Evolutionary conservation across 768 basidiomycete species (phyloP), one percentile per base, ranked within the genome.

Genomic region (Tricholoma sp.): DNA sequence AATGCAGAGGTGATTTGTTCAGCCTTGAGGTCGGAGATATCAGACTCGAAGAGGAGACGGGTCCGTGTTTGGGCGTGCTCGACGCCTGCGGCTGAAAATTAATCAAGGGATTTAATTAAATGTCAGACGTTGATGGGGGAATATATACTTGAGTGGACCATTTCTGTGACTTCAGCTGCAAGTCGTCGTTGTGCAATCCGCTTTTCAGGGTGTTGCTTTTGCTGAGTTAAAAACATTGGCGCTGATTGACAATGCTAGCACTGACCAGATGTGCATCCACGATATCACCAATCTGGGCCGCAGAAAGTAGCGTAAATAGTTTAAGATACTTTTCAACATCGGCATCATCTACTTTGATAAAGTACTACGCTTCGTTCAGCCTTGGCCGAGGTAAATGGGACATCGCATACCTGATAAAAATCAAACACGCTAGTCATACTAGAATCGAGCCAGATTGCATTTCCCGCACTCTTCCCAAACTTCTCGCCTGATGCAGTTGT

Each of bases 401-500:
- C 31, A 18, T 27, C 31, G 65, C 71, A 24, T 56, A 89, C 96
- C 77, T 99, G 97, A 66, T 98, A 98, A 65, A 99, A 94, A 61
- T 98, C 95, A 63, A 91, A 91, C 18, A 89, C 80, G 61, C 89
- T 91, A 2, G 96, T 98, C 66, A 90, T 69, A 11, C 72, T 66
- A 24, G 81, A 74, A 67, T 97, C 86, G 35, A 99, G 74, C 91
- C 96, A 98, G 1, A 99, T 74, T 1, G 96, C 96, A 64, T 98
- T 98, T 3, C 96, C 95, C 0, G 91, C 89, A 63, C 91, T 94
- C 78, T 99, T 99, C 6, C 96, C 97, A 70, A 98, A 96, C 75
- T 99, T 99, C 66, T 91, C 89, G 0, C 97, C 97, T 1, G 80
- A 80, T 0, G 90, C 79, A 0, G 92, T 95, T 10, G 94, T 95